Evolutionary conservation across 164 flowering plant species (phyloP), one percentile per base, ranked within the genome.

Genomic region (Aristolochia californica): DNA sequence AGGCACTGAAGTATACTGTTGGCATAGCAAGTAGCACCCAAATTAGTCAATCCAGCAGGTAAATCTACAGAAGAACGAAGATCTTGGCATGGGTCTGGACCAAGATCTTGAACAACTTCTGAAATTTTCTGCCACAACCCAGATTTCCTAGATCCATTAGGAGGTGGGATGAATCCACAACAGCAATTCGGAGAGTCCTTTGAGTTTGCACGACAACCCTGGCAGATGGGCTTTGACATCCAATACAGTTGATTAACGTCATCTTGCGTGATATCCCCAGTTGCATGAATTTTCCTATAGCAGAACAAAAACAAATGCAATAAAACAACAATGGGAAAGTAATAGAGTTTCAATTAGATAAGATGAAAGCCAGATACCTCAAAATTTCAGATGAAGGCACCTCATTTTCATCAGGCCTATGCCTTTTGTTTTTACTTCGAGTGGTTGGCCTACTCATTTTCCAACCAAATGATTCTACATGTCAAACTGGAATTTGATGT

Each of bases 21-120:
- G 28, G 93, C 97, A 76, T 94, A 94, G 77, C 99, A 94, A 2
- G 99, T 94, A 2, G 99, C 97, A 45, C 99, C 99, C 43, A 94
- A 71, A 70, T 94, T 94, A 24, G 88, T 87, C 44, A 94, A 77
- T 11, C 99, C 97, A 5, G 96, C 91, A 15, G 97, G 99, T 8
- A 76, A 68, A 15, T 73, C 62, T 17, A 47, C 66, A 59, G 91
- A 78, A 17, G 62, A 77, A 59, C 99, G 94, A 48, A 75, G 79
- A 67, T 94, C 93, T 50, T 62, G 50, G 20, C 72, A 61, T 18
- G 95, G 99, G 61, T 89, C 96, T 0, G 85, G 75, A 58, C 99
- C 99, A 57, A 85, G 75, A 15, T 72, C 60, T 64, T 64, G 69
- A 47, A 85, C 17, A 73, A 83, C 66, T 7, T 89, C 96, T 5